Percentiles rank a stretch among this genome's conserved stretches.
Evolutionary conservation across 495 filamentous ascomycete genomes (phyloP).

Genomic region (Penicillium daleae): DNA sequence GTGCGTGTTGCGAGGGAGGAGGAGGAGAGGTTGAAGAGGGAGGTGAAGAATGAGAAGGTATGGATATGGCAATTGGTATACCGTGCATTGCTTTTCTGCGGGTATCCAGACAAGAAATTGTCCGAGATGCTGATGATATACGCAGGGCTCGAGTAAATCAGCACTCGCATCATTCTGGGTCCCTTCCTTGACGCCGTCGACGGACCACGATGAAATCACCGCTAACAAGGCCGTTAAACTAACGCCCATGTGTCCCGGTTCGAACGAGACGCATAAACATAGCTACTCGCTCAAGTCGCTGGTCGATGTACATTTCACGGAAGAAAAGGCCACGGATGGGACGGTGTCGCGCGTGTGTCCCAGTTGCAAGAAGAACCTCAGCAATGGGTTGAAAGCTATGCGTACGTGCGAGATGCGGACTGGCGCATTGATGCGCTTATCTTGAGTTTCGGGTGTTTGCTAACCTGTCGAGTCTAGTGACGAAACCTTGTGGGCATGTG

Average conservation of each 20-base stretch:
- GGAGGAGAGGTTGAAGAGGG: constrained; percentile 65
- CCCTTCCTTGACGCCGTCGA: constrained; percentile 76
- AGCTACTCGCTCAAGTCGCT: constrained; percentile 81
- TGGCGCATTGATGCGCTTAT: background rate
- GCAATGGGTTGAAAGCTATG: constrained; percentile 81
- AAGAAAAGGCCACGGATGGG: constrained; percentile 60
- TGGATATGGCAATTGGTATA: background rate
- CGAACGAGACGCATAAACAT: constrained; percentile 70
- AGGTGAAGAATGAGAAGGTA: constrained; percentile 77
- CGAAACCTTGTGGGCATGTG: constrained; percentile 93
- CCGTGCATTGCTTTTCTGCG: too few relatives aligned
- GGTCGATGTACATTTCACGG: constrained; percentile 77
- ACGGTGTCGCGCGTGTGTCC: constrained; percentile 73
- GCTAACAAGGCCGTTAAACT: constrained; percentile 66
- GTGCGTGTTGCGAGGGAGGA: constrained; percentile 71
- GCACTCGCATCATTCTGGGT: constrained; percentile 95
- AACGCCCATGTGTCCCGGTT: constrained; percentile 79
- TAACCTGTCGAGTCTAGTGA: constrained; percentile 49
- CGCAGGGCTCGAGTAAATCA: constrained; percentile 61
- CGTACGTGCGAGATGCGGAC: constrained; percentile 42
- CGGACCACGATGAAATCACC: constrained; percentile 51
- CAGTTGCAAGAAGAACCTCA: constrained; percentile 82
- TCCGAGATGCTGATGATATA: too few relatives aligned
- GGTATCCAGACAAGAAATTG: too few relatives aligned
- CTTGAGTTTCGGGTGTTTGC: background rate